phyloP scores from a whole-genome alignment of 2,329 filamentous ascomycete species.

The Neofusicoccum umdonicola region DNA sequence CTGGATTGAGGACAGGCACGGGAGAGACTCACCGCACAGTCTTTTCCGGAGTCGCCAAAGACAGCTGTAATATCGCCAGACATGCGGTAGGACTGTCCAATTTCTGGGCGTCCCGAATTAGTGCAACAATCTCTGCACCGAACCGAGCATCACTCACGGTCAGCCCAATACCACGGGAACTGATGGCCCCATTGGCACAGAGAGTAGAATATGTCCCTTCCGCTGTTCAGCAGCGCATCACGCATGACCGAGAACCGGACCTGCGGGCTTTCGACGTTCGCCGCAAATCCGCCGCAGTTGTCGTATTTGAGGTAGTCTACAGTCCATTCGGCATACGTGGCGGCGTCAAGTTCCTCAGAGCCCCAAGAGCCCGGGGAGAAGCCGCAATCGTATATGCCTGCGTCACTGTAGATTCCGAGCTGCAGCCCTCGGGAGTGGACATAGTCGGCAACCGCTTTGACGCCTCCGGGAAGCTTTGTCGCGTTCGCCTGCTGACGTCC shows the following conservation, averaged over 20 bases:
- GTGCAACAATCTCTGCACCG: rapidly evolving
- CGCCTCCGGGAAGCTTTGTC: constrained; percentile 43
- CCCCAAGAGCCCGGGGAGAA: constrained; percentile 43
- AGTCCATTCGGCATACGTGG: constrained; percentile 40
- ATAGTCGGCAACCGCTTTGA: constrained; percentile 43
- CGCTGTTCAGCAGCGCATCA: not conserved
- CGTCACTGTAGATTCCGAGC: constrained; percentile 49
- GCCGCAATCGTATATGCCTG: constrained; percentile 46
- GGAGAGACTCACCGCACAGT: constrained; percentile 18
- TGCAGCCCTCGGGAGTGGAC: constrained; percentile 41
- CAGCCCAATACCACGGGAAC: constrained; percentile 7
- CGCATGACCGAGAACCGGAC: constrained; percentile 3
- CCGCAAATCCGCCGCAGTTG: constrained; percentile 37
- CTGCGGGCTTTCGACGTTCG: constrained; percentile 6
- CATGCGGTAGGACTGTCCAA: constrained; percentile 27
- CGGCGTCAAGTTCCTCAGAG: constrained; percentile 44
- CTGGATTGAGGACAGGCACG: not conserved
- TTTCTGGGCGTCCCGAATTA: not conserved
- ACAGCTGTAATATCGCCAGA: constrained; percentile 26
- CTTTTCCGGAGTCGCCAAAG: not conserved
- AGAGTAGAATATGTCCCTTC: constrained; percentile 1
- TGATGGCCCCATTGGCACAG: constrained; percentile 16
- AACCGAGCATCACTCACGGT: not conserved
- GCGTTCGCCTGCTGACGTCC: constrained; percentile 44
- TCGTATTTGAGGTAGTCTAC: constrained; percentile 44